phyloP scores from a whole-genome alignment of 2,329 filamentous ascomycete species.

The Verticillium dahliae region DNA sequence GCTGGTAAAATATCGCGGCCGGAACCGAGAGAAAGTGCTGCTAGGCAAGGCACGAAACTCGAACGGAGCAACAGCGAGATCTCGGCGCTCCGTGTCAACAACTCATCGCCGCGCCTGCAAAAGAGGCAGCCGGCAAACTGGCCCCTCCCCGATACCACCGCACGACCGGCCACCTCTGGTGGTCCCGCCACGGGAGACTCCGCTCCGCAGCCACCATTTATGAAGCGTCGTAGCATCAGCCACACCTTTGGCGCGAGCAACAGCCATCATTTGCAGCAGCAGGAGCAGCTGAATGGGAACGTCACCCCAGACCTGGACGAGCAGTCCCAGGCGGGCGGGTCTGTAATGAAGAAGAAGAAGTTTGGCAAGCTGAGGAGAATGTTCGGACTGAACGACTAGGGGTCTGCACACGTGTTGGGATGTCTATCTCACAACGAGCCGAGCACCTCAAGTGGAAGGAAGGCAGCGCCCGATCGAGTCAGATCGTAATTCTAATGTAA shows the following conservation, averaged over 20 bases:
- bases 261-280: background rate
- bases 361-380: slow-evolving; percentile 60
- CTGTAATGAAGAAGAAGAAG: slow-evolving; percentile 42
- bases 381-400: slow-evolving; percentile 47
- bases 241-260: slow-evolving; percentile 18
- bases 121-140: slow-evolving; percentile 27
- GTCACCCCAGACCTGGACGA: slow-evolving; percentile 6
- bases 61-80: slow-evolving; percentile 53
- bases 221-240: slow-evolving; percentile 30
- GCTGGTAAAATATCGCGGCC: slow-evolving; percentile 46
- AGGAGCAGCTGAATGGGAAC: slow-evolving; percentile 9
- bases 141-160: slow-evolving; percentile 35
- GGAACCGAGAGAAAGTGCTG: slow-evolving; percentile 48
- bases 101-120: slow-evolving; percentile 15
- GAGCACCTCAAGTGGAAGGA: no score
- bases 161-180: slow-evolving; percentile 27
- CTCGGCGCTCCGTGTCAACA: slow-evolving; percentile 32
- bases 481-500: background rate
- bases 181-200: slow-evolving; percentile 12
- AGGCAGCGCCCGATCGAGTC: no score
- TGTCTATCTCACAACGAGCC: background rate
- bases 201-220: slow-evolving; percentile 17
- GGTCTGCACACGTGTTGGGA: background rate
- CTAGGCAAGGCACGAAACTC: slow-evolving; percentile 54
- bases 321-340: slow-evolving; percentile 9